These are phyloP conservation scores for Rubroboletus pulcherrimus DNA, from an alignment of 768 basidiomycete genomes.

Conservation along the genomic window DNA sequence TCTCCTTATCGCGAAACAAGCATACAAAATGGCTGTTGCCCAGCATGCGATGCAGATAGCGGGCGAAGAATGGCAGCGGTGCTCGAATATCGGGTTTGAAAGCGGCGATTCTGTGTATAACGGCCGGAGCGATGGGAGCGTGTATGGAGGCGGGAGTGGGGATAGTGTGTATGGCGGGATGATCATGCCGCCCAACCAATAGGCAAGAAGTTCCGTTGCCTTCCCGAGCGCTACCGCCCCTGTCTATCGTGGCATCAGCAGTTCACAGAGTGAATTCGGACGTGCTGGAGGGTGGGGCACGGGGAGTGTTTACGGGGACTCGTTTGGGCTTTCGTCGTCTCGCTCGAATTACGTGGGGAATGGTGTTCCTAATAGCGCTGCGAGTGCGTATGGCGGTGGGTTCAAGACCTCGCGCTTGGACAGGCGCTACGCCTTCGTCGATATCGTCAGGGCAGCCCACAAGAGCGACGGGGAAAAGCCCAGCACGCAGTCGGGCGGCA, in stretches of 20 bases:
- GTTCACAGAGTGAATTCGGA: conserved; percentile 64
- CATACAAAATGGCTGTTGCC: neutral
- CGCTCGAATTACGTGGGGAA: conserved; percentile 5
- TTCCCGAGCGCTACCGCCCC: conserved; percentile 49
- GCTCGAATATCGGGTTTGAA: too few species aligned
- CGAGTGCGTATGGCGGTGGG: conserved; percentile 20
- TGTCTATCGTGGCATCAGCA: conserved; percentile 52
- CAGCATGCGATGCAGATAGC: too few species aligned
- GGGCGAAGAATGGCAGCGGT: too few species aligned
- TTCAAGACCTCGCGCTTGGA: conserved; percentile 33
- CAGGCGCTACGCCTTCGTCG: conserved; percentile 25
- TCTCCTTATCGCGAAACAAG: neutral
- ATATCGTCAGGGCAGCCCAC: conserved; percentile 10
- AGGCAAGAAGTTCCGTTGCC: conserved; percentile 45
- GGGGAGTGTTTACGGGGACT: conserved; percentile 69
- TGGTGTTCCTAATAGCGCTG: conserved; percentile 11
- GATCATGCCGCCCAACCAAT: conserved; percentile 35
- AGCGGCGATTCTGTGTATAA: conserved; percentile 33
- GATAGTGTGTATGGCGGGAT: conserved; percentile 44
- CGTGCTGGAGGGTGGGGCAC: conserved; percentile 49
- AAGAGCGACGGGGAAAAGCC: conserved; percentile 15
- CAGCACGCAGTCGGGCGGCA: conserved; percentile 31
- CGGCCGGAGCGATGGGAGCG: conserved; percentile 36
- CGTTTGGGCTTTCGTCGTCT: conserved; percentile 42
- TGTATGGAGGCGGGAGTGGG: conserved; percentile 36